Conservation (phyloP, 352 stramenopile genomes). For the Globisporangium viniferum region DNA sequence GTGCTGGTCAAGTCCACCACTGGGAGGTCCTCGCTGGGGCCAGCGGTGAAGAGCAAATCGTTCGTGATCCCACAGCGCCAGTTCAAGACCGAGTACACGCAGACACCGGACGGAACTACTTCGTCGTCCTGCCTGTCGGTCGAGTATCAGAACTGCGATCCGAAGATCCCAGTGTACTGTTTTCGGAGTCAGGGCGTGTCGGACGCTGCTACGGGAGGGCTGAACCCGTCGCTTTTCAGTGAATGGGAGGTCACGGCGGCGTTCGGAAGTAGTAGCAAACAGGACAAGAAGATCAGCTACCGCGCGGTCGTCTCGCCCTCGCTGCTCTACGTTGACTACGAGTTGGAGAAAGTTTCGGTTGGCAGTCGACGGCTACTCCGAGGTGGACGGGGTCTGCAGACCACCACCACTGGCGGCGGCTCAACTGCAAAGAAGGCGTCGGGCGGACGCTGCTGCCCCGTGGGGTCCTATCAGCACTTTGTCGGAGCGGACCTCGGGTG, state of each 20-base stretch:
- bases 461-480: conserved; percentile 2
- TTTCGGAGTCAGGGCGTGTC: not conserved
- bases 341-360: not conserved
- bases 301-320: conserved; percentile 1
- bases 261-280: not conserved
- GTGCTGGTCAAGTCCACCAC: not conserved
- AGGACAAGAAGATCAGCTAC: conserved; percentile 1
- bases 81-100: conserved; percentile 6
- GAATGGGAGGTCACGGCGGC: not conserved
- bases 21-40: not conserved
- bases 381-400: not conserved
- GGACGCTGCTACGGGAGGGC: not conserved
- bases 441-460: not conserved
- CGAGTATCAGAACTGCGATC: conserved; percentile 1
- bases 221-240: conserved; percentile 3
- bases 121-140: conserved; percentile 1
- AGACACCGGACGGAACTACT: not conserved
- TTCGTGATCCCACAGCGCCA: conserved; percentile 2
- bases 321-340: conserved; percentile 2
- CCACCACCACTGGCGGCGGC: not conserved
- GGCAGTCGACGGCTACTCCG: not conserved
- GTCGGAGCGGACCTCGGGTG: not conserved
- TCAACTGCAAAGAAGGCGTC: not conserved
- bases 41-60: not conserved
- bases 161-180: conserved; percentile 3